Evolutionary conservation across 805 yeast genomes (phyloP).

Genomic region (Hanseniaspora vineae): DNA sequence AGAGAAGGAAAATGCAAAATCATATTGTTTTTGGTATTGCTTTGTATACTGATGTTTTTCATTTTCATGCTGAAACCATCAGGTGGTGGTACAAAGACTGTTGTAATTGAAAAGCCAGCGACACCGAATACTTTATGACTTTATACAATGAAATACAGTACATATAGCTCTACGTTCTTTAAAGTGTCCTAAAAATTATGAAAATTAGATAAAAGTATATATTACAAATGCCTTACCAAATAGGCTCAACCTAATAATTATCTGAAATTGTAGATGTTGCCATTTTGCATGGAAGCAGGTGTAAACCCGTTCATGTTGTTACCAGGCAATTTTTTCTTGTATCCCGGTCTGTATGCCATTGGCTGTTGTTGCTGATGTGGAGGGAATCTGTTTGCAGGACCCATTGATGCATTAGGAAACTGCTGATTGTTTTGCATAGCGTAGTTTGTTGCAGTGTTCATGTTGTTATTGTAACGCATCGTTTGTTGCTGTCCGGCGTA

Average conservation of each 20-base stretch:
- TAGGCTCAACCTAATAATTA: constrained; percentile 9
- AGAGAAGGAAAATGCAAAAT: constrained; percentile 84
- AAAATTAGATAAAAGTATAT: too few relatives aligned
- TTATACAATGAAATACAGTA: too few relatives aligned
- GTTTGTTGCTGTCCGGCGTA: background rate
- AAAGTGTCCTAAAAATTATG: too few relatives aligned
- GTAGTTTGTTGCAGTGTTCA: too few relatives aligned
- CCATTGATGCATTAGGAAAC: too few relatives aligned
- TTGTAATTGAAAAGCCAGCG: background rate
- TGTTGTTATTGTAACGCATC: too few relatives aligned
- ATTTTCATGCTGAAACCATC: constrained; percentile 57
- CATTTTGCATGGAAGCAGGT: constrained; percentile 28
- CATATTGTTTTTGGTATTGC: constrained; percentile 55
- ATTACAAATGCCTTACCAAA: too few relatives aligned
- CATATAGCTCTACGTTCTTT: too few relatives aligned
- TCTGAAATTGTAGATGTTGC: constrained; percentile 34
- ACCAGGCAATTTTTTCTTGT: constrained; percentile 23
- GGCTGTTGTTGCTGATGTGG: constrained; percentile 3
- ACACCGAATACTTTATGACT: too few relatives aligned
- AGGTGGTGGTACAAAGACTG: constrained; percentile 3
- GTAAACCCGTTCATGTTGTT: constrained; percentile 23
- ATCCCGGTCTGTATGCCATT: constrained; percentile 25
- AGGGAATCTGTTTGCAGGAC: constrained; percentile 1
- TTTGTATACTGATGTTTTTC: constrained; percentile 61
- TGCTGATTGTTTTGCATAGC: too few relatives aligned